A percentile compares a stretch with the other conserved stretches of the same genome.
Evolutionary conservation across 768 basidiomycete genomes (phyloP).

Genomic region (Porphyrellus cyaneotinctus): DNA sequence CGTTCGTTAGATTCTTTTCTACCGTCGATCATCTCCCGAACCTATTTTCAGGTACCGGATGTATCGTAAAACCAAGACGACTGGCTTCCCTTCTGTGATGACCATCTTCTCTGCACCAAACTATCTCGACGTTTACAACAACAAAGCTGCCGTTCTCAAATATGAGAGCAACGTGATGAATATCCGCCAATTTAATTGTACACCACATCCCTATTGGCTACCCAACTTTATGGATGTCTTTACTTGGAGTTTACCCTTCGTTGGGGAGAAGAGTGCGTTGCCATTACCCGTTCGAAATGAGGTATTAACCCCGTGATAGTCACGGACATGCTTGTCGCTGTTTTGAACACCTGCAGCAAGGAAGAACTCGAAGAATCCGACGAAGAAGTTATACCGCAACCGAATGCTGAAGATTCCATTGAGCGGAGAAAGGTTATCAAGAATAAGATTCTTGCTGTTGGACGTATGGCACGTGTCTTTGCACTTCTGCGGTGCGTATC

Average conservation of each 20-base stretch:
- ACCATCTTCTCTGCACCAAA: slow-evolving; percentile 99
- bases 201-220: slow-evolving; percentile 94
- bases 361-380: slow-evolving; percentile 90
- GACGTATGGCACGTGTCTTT: slow-evolving; percentile 94
- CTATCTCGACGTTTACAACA: slow-evolving; percentile 98
- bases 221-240: slow-evolving; percentile 99
- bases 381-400: slow-evolving; percentile 38
- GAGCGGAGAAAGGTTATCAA: slow-evolving; percentile 92
- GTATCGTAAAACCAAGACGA: slow-evolving; percentile 98
- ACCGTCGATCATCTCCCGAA: background rate
- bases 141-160: slow-evolving; percentile 98
- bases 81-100: slow-evolving; percentile 99
- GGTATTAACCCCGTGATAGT: slow-evolving; percentile 46
- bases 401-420: slow-evolving; percentile 42
- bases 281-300: background rate
- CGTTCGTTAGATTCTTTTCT: slow-evolving; percentile 19
- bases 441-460: slow-evolving; percentile 98
- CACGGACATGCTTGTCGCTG: slow-evolving; percentile 97
- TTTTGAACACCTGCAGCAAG: slow-evolving; percentile 92
- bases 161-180: slow-evolving; percentile 99
- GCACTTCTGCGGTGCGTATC: slow-evolving; percentile 85
- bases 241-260: slow-evolving; percentile 97
- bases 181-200: slow-evolving; percentile 96
- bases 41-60: slow-evolving; percentile 71
- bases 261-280: slow-evolving; percentile 88